Evolutionary conservation across 2,329 filamentous ascomycete species (phyloP).

Genomic region (Orbilia blumenaviensis): DNA sequence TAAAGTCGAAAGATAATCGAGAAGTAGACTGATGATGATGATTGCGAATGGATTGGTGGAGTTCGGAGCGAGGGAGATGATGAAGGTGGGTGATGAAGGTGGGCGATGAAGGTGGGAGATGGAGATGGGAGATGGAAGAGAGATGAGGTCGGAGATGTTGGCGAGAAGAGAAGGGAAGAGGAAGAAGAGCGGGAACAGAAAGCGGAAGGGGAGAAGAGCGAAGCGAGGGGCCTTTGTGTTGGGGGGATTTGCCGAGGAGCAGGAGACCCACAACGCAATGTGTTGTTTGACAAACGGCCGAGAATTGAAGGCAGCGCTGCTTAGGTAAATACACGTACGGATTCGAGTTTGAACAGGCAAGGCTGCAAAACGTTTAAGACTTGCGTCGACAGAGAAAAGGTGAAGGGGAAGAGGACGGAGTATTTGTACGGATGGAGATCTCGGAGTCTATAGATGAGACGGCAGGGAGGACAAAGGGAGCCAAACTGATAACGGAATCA

Average conservation of each 20-base stretch:
- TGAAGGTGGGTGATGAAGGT: neutral
- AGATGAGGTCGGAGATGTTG: constrained; percentile 1
- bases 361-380: neutral
- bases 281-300: constrained; percentile 8
- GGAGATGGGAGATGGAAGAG: neutral
- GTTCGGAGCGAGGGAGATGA: neutral
- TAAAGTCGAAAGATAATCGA: neutral
- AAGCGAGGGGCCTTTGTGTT: constrained; percentile 8
- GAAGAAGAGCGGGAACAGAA: neutral
- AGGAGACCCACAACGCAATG: constrained; percentile 18
- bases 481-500: neutral
- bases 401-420: neutral
- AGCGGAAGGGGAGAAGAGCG: neutral
- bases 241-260: neutral
- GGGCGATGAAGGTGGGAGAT: constrained; percentile 7
- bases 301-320: too few species aligned
- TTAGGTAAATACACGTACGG: too few species aligned
- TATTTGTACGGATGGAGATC: neutral
- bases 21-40: neutral
- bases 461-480: too few species aligned
- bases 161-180: neutral
- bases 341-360: too few species aligned
- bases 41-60: neutral
- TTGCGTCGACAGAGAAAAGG: neutral
- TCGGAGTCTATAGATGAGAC: neutral